Evolutionary conservation across 1,284 basidiomycete species (phyloP), one percentile per base, ranked within the genome.

Genomic region (Heliocybe sulcata): DNA sequence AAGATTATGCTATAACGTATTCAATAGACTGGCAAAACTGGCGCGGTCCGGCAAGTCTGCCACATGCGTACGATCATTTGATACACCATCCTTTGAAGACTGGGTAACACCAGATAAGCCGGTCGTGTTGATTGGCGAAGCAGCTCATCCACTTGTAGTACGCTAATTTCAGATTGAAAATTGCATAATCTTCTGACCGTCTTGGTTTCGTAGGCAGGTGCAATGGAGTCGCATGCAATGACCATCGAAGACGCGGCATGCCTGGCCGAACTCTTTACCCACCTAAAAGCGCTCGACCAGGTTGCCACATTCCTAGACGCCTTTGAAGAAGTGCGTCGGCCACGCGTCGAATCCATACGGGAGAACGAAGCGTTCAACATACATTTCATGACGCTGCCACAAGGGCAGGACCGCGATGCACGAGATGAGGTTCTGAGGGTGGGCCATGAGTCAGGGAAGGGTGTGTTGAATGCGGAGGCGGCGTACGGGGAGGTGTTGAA

Each of bases 161-260:
- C 51, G 19, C 27, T 48, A 14, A 10, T 25, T 27, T 31, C 31
- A 25, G 12, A 49, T 49, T 4, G 9, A 11, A 25, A 6, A 6
- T 29, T 9, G 8, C 47, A 6, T 25, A 8, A 45, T 22, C n/a
- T 9, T 26, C 22, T 49, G 47, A 29, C 11, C 29, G 31, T 19
- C 22, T 25, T 31, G 4, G 23, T 35, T 38, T 31, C 20, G 14
- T n/a, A 59, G 58, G 35, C 54, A 14, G 54, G 51, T 19, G 31
- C 45, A 11, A 23, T 16, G 11, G 45, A 48, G n/a, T 38, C 25
- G 6, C 50, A 48, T 25, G 19, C 47, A 22, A 53, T 59, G 25
- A 47, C 58, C 2, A 47, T 59, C 11, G 58, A 59, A n/a, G 57
- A 59, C 42, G 57, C 58, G 14, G 58, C 57, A 10, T 35, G 33